phyloP scores from a whole-genome alignment of 2,329 filamentous ascomycete genomes.

The Aspergillus fumigatiaffinis region DNA sequence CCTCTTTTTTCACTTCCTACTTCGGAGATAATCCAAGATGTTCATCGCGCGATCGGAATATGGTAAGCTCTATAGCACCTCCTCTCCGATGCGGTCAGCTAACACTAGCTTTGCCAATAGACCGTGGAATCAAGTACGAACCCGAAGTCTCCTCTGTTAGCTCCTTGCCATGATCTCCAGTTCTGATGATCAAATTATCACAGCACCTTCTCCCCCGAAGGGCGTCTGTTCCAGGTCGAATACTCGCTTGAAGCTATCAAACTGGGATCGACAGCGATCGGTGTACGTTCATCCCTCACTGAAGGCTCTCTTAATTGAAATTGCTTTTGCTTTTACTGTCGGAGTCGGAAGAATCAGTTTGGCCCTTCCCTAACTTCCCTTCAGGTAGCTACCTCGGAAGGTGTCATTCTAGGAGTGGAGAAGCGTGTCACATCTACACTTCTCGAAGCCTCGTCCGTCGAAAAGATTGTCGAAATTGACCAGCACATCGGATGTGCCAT shows the following conservation, averaged over 20 bases:
- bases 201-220: constrained; percentile 99
- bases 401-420: constrained; percentile 94
- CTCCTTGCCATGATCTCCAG: constrained; percentile 3
- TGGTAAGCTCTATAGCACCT: constrained; percentile 59
- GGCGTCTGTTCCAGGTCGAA: constrained; percentile 99
- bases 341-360: background rate
- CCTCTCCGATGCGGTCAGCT: constrained; percentile 28
- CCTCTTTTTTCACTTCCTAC: constrained; percentile 2
- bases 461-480: constrained; percentile 99
- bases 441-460: constrained; percentile 94
- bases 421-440: constrained; percentile 98
- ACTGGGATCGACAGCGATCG: constrained; percentile 96
- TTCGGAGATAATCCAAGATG: constrained; percentile 61
- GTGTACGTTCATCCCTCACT: constrained; percentile 50
- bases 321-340: background rate
- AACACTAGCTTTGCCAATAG: constrained; percentile 47
- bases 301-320: background rate
- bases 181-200: constrained; percentile 20
- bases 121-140: constrained; percentile 94
- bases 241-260: constrained; percentile 99
- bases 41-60: constrained; percentile 99
- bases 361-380: constrained; percentile 9
- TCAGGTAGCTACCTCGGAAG: constrained; percentile 82
- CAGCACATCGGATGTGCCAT: constrained; percentile 98
- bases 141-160: constrained; percentile 6